Evolutionary conservation across 139 green algal species (phyloP).

Genomic region (Penium margaritaceum): DNA sequence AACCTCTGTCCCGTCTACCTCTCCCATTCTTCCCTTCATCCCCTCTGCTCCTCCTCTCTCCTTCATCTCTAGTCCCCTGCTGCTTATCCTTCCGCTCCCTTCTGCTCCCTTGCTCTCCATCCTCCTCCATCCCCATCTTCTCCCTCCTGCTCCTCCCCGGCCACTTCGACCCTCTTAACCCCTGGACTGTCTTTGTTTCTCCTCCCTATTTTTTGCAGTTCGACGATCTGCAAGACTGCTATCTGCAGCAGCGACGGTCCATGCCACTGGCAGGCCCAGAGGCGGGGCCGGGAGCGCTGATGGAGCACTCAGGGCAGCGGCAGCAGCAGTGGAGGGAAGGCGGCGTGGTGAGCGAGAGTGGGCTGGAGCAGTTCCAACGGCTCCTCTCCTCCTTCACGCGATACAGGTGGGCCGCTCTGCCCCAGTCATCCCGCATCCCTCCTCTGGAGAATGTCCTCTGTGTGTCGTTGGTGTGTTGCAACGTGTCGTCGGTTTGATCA

Average conservation of each 20-base stretch:
- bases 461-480: too few species aligned
- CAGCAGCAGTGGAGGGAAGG: background rate
- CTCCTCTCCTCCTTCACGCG: slow-evolving; percentile 32
- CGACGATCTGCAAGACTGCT: slow-evolving; percentile 42
- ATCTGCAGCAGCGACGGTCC: slow-evolving; percentile 24
- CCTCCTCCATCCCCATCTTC: background rate
- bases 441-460: too few species aligned
- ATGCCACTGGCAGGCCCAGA: too few species aligned
- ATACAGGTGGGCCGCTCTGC: slow-evolving; percentile 21
- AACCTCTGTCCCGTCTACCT: background rate
- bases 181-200: background rate
- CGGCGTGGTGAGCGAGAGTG: background rate
- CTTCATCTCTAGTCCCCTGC: background rate
- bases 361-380: slow-evolving; percentile 38
- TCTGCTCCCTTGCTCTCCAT: background rate
- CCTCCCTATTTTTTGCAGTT: too few species aligned
- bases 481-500: too few species aligned
- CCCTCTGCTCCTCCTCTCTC: background rate
- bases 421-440: too few species aligned
- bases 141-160: background rate
- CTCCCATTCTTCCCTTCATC: background rate
- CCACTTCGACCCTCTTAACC: background rate
- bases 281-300: background rate
- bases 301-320: background rate
- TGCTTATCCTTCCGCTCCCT: background rate